Evolutionary conservation across 1,284 basidiomycete genomes (phyloP).

Genomic region (Ceratobasidium sp.): DNA sequence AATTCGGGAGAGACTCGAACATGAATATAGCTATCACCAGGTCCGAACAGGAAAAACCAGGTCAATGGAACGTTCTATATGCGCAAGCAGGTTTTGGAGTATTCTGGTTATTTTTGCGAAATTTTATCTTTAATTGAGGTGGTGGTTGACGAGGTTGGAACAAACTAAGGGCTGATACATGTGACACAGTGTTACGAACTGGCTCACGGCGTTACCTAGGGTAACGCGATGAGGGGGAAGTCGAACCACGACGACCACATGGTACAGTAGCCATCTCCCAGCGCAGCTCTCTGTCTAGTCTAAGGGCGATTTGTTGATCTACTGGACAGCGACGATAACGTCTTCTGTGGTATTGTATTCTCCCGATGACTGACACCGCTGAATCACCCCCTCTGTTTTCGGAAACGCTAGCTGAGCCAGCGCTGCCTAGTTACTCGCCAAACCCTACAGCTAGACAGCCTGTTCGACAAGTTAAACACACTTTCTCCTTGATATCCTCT

Average conservation of each 20-base stretch:
- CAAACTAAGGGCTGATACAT: no score
- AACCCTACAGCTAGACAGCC: neutral
- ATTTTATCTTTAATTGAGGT: no score
- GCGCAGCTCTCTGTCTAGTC: neutral
- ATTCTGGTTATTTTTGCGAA: no score
- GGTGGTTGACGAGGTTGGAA: neutral
- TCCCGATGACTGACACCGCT: neutral
- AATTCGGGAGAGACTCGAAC: no score
- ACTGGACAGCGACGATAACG: neutral
- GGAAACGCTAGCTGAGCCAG: neutral
- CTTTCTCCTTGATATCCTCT: slow-evolving; percentile 2
- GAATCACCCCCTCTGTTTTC: slow-evolving; percentile 19
- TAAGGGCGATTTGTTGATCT: neutral
- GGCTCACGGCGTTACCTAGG: no score
- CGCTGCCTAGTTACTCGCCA: slow-evolving; percentile 8
- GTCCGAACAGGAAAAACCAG: no score
- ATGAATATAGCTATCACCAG: no score
- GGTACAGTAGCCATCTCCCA: neutral
- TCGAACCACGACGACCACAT: neutral
- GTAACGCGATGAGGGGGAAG: no score
- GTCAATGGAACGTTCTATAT: no score
- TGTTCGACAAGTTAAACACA: neutral
- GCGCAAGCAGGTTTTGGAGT: no score
- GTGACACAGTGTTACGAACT: no score
- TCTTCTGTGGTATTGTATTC: neutral